Evolutionary conservation across 441 rosid species (phyloP).

Genomic region (Croton laevigatus): DNA sequence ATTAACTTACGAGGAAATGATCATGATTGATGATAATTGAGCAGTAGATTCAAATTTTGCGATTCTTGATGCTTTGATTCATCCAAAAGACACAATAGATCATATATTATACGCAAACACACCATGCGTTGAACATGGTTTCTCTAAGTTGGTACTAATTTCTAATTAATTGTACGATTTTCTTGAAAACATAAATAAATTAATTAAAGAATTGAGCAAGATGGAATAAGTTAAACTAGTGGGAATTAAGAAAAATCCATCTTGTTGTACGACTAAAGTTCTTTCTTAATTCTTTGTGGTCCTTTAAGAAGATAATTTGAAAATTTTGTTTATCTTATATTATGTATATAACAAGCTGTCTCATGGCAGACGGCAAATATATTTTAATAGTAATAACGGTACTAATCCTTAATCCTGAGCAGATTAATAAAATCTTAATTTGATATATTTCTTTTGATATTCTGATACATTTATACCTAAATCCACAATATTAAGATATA

Average conservation of each 20-base stretch:
- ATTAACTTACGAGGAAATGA: not conserved
- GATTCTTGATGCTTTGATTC: constrained; percentile 1
- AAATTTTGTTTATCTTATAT: not conserved
- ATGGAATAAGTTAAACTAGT: not conserved
- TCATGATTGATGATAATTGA: too few species aligned
- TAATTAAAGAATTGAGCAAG: not conserved
- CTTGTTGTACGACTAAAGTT: constrained; percentile 6
- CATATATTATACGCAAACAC: not conserved
- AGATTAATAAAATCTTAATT: too few species aligned
- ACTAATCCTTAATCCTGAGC: too few species aligned
- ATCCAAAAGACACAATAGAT: not conserved
- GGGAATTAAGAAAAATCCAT: not conserved
- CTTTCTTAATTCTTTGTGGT: not conserved
- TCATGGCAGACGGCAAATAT: not conserved
- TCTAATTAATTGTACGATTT: not conserved
- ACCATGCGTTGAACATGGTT: constrained; percentile 5
- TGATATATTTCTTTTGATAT: too few species aligned
- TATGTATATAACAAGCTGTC: not conserved
- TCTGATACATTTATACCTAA: too few species aligned
- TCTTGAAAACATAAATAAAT: constrained; percentile 3
- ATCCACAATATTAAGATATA: too few species aligned
- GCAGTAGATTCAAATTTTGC: not conserved
- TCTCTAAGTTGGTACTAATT: not conserved
- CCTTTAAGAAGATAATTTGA: not conserved
- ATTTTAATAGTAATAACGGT: not conserved